These are phyloP conservation scores for Boletus rex-veris DNA, from an alignment of 768 basidiomycete genomes.

Conservation along the genomic window DNA sequence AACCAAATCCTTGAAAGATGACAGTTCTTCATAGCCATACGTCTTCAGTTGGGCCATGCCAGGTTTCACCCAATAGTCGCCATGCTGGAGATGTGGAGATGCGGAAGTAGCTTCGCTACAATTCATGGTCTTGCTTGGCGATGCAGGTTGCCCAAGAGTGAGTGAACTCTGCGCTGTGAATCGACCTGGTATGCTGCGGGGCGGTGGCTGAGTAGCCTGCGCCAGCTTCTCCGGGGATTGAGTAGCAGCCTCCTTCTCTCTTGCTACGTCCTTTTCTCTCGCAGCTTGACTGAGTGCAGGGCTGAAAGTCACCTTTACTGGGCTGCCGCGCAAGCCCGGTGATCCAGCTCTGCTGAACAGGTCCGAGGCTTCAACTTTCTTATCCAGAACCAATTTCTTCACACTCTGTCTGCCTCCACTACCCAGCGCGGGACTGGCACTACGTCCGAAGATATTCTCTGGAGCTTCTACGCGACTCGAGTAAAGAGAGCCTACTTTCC, in stretches of 20 bases:
- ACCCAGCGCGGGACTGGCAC: conserved; percentile 62
- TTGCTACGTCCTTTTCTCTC: conserved; percentile 64
- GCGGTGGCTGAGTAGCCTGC: conserved; percentile 34
- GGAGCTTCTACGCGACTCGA: conserved; percentile 51
- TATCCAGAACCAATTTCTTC: conserved; percentile 89
- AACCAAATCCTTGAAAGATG: conserved; percentile 68
- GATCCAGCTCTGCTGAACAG: conserved; percentile 53
- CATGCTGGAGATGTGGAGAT: conserved; percentile 58
- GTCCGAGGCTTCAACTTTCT: conserved; percentile 73
- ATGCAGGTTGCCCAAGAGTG: conserved; percentile 28
- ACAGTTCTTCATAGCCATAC: conserved; percentile 68
- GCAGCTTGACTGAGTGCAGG: conserved; percentile 72
- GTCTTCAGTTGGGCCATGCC: conserved; percentile 68
- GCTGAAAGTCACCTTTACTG: conserved; percentile 63
- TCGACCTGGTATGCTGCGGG: conserved; percentile 39
- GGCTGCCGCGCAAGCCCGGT: conserved; percentile 29
- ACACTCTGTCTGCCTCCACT: conserved; percentile 76
- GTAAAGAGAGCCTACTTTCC: conserved; percentile 54
- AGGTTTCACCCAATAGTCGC: conserved; percentile 91
- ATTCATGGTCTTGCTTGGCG: conserved; percentile 26
- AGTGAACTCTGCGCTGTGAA: conserved; percentile 37
- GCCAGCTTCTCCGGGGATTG: conserved; percentile 13
- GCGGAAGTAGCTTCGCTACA: conserved; percentile 19
- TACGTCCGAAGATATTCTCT: conserved; percentile 57
- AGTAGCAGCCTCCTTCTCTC: conserved; percentile 32